phyloP scores from a whole-genome alignment of 176 grass and related monocot species.

The Bolboschoenus planiculmis region DNA sequence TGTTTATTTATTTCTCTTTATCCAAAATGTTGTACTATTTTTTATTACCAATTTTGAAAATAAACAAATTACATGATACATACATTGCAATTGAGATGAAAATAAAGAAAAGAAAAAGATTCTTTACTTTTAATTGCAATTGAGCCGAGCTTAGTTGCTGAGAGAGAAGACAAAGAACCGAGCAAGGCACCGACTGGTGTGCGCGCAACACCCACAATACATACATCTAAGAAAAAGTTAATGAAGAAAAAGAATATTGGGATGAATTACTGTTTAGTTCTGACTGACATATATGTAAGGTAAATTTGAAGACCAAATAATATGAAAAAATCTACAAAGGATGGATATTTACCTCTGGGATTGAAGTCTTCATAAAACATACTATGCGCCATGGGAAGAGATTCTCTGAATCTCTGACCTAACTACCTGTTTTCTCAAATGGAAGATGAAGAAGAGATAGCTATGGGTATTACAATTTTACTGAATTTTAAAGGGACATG shows the following conservation, averaged over 20 bases:
- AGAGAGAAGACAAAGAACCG: constrained; percentile 68
- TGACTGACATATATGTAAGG: neutral
- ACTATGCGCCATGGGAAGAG: constrained; percentile 2
- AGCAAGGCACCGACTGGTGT: constrained; percentile 83
- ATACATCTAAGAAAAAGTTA: constrained; percentile 49
- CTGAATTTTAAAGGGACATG: too few relatives aligned
- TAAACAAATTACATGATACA: neutral
- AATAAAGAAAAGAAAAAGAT: neutral
- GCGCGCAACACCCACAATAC: constrained; percentile 76
- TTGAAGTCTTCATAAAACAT: constrained; percentile 18
- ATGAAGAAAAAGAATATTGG: neutral
- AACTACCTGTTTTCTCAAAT: neutral
- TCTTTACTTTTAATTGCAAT: constrained; percentile 60
- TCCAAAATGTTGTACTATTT: too few relatives aligned
- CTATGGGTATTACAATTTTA: too few relatives aligned
- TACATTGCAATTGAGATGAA: neutral
- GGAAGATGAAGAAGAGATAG: too few relatives aligned
- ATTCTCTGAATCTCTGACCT: neutral
- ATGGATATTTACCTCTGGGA: constrained; percentile 15
- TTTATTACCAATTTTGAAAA: neutral
- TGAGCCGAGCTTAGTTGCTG: constrained; percentile 80
- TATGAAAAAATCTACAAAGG: neutral
- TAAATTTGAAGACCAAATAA: neutral
- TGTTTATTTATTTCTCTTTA: too few relatives aligned
- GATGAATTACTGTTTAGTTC: neutral